A percentile compares a stretch with the other conserved stretches of the same genome.
phyloP scores from a whole-genome alignment of 2,329 filamentous ascomycete genomes.

The Teratosphaeria nubilosa region DNA sequence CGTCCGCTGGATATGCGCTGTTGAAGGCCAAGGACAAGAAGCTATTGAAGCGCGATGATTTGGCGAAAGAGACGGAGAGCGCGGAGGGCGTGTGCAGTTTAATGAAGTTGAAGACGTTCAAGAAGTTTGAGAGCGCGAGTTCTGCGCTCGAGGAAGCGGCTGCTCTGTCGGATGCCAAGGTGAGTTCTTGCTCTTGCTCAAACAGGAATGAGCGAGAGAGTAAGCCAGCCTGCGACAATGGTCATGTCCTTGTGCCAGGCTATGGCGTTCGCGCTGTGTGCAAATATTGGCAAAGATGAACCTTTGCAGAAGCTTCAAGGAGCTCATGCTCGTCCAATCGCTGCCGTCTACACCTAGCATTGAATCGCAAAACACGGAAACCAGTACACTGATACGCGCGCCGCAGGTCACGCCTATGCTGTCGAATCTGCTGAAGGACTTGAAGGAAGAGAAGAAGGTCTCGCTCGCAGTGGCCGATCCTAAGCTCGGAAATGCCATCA shows the following conservation, averaged over 20 bases:
- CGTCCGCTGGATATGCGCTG: constrained; percentile 91
- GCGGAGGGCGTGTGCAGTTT: constrained; percentile 79
- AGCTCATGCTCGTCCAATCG: not conserved
- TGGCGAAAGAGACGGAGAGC: constrained; percentile 63
- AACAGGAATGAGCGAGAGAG: not conserved
- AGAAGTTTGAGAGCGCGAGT: constrained; percentile 92
- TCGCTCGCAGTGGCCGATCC: constrained; percentile 89
- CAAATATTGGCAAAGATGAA: not conserved
- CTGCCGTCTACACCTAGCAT: not conserved
- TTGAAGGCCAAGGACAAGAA: constrained; percentile 99
- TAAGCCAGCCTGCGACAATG: not conserved
- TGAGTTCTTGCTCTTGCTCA: constrained; percentile 9
- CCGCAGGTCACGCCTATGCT: constrained; percentile 68
- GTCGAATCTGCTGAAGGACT: constrained; percentile 67
- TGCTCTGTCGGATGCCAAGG: constrained; percentile 79
- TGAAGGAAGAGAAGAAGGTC: constrained; percentile 97
- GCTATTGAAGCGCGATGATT: constrained; percentile 77
- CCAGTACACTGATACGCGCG: not conserved
- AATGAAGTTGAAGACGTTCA: constrained; percentile 93
- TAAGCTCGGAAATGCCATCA: constrained; percentile 82
- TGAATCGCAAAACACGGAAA: not conserved
- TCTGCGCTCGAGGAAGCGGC: constrained; percentile 85
- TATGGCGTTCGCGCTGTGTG: not conserved
- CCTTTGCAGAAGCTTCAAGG: not conserved
- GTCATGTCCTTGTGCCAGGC: not conserved